A percentile compares a stretch with the other conserved stretches of the same genome.
Conservation (phyloP, 352 stramenopile genomes). For the Globisporangium irregulare region DNA sequence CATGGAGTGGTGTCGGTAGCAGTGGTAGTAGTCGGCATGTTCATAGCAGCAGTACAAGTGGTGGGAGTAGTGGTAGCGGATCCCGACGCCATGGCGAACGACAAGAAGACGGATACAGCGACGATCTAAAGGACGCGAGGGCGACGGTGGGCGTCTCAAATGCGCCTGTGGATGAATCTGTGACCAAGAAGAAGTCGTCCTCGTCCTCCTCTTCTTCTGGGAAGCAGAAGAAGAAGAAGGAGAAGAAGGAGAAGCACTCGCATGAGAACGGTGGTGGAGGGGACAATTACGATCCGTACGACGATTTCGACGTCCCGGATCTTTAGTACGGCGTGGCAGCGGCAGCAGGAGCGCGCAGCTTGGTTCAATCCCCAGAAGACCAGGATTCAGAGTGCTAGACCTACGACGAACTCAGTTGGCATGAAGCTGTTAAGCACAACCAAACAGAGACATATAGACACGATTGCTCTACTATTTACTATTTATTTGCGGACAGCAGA, state of each 20-base stretch:
- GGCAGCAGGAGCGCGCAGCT: not conserved
- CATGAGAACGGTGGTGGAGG: not conserved
- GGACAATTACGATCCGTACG: conserved; percentile 2
- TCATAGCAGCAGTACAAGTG: not conserved
- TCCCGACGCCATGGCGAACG: conserved; percentile 25
- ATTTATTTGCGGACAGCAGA: not conserved
- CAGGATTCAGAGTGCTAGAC: conserved; percentile 15
- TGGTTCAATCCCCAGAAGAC: conserved; percentile 12
- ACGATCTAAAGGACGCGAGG: not conserved
- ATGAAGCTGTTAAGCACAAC: no score
- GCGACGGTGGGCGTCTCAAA: not conserved
- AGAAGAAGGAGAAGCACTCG: conserved; percentile 33
- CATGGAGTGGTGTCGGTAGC: conserved; percentile 9
- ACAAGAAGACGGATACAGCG: conserved; percentile 23
- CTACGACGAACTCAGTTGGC: not conserved
- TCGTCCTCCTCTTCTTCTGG: conserved; percentile 12
- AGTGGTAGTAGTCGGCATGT: conserved; percentile 11
- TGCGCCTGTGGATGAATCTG: conserved; percentile 15
- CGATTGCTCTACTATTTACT: no score
- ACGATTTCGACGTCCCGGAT: conserved; percentile 12
- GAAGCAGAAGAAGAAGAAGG: conserved; percentile 51
- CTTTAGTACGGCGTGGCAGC: not conserved
- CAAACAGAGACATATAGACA: not conserved
- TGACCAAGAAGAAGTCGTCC: conserved; percentile 33
- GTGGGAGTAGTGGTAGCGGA: no score